Conservation (phyloP, 2,329 filamentous ascomycete genomes). For the Amesomyces nigricolor region DNA sequence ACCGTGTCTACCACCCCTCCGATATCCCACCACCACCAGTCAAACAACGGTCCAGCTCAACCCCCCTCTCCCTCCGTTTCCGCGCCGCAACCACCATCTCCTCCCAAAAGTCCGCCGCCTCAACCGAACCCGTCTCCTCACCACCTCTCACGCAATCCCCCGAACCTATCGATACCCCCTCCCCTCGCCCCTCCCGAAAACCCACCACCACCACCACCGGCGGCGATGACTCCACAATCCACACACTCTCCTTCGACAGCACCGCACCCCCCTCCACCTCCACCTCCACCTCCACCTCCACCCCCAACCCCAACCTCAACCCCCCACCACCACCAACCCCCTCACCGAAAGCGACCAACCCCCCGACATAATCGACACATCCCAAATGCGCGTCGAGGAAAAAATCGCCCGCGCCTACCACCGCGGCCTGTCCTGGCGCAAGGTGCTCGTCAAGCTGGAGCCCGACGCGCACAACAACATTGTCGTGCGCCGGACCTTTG, state of each 20-base stretch:
- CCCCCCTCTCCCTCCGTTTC: conserved; percentile 32
- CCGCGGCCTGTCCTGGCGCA: conserved; percentile 85
- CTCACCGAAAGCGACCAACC: not conserved
- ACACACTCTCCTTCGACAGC: conserved; percentile 4
- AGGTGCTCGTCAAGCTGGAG: conserved; percentile 90
- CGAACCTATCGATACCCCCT: conserved; percentile 35
- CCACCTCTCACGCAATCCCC: conserved; percentile 29
- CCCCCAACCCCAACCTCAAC: not conserved
- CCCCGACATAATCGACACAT: conserved; percentile 42
- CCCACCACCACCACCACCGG: not conserved
- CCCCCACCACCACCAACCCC: not conserved
- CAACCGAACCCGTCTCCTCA: conserved; percentile 32
- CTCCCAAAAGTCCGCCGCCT: conserved; percentile 20
- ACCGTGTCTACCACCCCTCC: conserved; percentile 86
- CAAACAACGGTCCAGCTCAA: conserved; percentile 43
- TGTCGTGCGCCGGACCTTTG: conserved; percentile 90
- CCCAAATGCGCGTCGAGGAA: conserved; percentile 86
- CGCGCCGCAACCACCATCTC: conserved; percentile 26
- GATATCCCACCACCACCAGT: conserved; percentile 82
- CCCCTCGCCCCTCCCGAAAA: conserved; percentile 5
- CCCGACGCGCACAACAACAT: conserved; percentile 99
- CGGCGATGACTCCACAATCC: conserved; percentile 4
- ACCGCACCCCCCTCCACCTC: conserved; percentile 40
- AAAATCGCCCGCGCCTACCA: conserved; percentile 97
- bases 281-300: conserved; percentile 34